These are phyloP conservation scores for Sclerotinia nivalis DNA, from an alignment of 2,329 filamentous ascomycete genomes.

Conservation along the genomic window DNA sequence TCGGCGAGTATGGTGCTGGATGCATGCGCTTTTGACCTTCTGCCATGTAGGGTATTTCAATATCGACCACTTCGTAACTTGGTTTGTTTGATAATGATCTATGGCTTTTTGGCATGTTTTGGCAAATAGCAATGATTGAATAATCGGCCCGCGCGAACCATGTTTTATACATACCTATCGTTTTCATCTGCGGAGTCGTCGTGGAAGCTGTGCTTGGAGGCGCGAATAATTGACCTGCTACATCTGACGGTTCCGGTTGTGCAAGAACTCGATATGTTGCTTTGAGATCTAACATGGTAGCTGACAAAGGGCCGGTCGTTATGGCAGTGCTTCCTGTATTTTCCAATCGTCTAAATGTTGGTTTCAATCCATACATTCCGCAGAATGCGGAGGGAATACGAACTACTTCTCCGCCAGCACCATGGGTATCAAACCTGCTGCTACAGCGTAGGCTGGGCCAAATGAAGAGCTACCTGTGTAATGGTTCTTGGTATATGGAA, in stretches of 20 bases:
- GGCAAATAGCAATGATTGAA: conserved; percentile 61
- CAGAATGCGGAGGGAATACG: conserved; percentile 53
- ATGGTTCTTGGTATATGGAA: conserved; percentile 51
- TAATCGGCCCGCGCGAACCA: conserved; percentile 72
- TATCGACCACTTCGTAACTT: conserved; percentile 56
- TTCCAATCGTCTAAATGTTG: conserved; percentile 56
- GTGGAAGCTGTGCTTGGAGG: conserved; percentile 53
- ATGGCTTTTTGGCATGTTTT: conserved; percentile 64
- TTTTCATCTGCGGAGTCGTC: conserved; percentile 50
- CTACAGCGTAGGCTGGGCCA: conserved; percentile 54
- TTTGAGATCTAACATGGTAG: conserved; percentile 73
- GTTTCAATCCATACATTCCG: conserved; percentile 51
- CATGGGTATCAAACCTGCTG: conserved; percentile 53
- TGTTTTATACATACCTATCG: conserved; percentile 66
- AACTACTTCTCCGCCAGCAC: conserved; percentile 55
- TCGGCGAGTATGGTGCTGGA: conserved; percentile 76
- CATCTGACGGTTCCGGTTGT: conserved; percentile 63
- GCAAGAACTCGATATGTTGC: conserved; percentile 79
- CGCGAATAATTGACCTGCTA: conserved; percentile 60
- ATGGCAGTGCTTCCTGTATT: conserved; percentile 54
- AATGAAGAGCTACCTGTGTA: conserved; percentile 57
- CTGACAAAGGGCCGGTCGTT: conserved; percentile 73
- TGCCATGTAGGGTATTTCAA: conserved; percentile 63
- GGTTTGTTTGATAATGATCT: conserved; percentile 53
- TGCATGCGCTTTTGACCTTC: conserved; percentile 79